A percentile compares a stretch with the other conserved stretches of the same genome.
phyloP scores from a whole-genome alignment of 2,329 filamentous ascomycete genomes.

The Fusarium nematophilum region DNA sequence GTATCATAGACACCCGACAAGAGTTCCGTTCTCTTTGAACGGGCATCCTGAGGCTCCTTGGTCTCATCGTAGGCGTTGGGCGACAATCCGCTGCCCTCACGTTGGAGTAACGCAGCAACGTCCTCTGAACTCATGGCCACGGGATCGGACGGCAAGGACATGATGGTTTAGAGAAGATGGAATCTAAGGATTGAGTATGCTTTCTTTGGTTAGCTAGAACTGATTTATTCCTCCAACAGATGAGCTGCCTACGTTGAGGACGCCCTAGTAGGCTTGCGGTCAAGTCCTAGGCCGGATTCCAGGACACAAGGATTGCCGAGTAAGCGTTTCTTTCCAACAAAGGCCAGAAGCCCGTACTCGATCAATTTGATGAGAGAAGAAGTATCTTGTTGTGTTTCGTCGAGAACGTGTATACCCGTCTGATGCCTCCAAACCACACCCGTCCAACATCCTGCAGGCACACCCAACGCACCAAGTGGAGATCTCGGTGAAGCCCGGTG shows the following conservation, averaged over 20 bases:
- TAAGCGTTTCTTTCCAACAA: too few relatives aligned
- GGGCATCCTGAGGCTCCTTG: slow-evolving; percentile 36
- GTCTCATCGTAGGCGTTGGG: slow-evolving; percentile 44
- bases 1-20: slow-evolving; percentile 54
- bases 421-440: not conserved
- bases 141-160: not conserved
- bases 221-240: too few relatives aligned
- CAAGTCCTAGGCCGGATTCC: too few relatives aligned
- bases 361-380: too few relatives aligned
- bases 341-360: too few relatives aligned
- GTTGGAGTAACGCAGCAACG: slow-evolving; percentile 51
- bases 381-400: too few relatives aligned
- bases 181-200: not conserved
- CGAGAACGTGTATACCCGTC: too few relatives aligned
- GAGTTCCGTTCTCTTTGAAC: slow-evolving; percentile 41
- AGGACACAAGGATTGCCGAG: too few relatives aligned
- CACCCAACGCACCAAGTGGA: slow-evolving; percentile 12
- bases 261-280: too few relatives aligned
- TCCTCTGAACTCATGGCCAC: slow-evolving; percentile 51
- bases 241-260: too few relatives aligned
- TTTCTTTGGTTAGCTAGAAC: slow-evolving; percentile 3
- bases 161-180: not conserved
- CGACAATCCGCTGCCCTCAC: slow-evolving; percentile 45
- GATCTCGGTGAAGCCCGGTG: slow-evolving; percentile 20
- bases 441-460: slow-evolving; percentile 1